phyloP scores from a whole-genome alignment of 495 filamentous ascomycete species.

The Xylaria cubensis region DNA sequence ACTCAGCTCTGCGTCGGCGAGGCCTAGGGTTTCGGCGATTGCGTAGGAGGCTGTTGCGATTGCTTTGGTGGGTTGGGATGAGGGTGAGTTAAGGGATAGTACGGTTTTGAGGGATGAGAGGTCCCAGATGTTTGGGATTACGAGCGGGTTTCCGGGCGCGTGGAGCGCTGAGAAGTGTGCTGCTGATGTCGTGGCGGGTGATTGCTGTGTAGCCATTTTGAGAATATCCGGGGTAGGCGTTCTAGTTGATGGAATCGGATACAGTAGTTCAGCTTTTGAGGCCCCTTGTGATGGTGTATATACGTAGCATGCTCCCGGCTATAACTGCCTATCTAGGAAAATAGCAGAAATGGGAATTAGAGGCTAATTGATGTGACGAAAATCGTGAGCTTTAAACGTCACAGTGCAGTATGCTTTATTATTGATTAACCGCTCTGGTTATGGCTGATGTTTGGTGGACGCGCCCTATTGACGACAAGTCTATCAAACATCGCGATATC shows the following conservation, averaged over 20 bases:
- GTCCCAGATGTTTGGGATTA: constrained; percentile 58
- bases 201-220: constrained; percentile 14
- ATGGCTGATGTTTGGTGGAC: too few relatives aligned
- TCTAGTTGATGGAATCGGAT: neutral
- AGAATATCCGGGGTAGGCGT: neutral
- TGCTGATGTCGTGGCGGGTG: constrained; percentile 24
- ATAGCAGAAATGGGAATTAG: neutral
- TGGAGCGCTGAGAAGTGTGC: constrained; percentile 45
- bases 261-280: neutral
- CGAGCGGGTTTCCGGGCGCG: constrained; percentile 49
- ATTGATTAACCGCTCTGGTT: too few relatives aligned
- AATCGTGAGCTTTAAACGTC: neutral
- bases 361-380: neutral
- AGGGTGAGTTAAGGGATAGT: constrained; percentile 41
- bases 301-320: neutral
- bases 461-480: too few relatives aligned
- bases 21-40: constrained; percentile 49
- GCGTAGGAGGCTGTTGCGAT: constrained; percentile 57
- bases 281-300: neutral
- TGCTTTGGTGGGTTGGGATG: constrained; percentile 39
- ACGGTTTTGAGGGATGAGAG: constrained; percentile 46
- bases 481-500: neutral
- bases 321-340: constrained; percentile 1
- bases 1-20: constrained; percentile 49
- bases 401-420: neutral